Evolutionary conservation across 345 rosid species (phyloP), one percentile per base, ranked within the genome.

Genomic region (Gossypium thurberi): DNA sequence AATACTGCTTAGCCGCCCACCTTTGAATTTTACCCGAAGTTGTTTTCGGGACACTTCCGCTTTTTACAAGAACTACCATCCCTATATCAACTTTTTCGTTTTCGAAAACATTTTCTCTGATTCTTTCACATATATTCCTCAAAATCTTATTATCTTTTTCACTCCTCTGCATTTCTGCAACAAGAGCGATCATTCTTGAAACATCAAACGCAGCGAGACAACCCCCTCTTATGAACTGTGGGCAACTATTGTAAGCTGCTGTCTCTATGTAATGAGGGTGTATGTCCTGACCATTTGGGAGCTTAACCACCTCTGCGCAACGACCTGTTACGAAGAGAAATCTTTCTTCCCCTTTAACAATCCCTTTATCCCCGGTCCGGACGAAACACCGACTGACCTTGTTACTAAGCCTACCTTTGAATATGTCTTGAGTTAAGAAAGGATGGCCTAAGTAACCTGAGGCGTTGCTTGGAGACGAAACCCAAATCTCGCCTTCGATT

Each of bases 391-490:
- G 52, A 71, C 79, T 58, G 2, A 73, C 50, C 55, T 26, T 79
- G 73, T 79, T 71, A 23, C 65, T 75, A 1, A 81, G 79, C 57
- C 86, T 82, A 0, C 78, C 87, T n/a, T 83, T 81, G 58, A 87
- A 87, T 56, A 66, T 72, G 51, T 85, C 81, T 9, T 84, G 74
- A 8, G 85, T 83, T 23, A 83, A n/a, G 44, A 79, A 81, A 37
- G 88, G 94, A 61, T 89, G 85, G 76, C 78, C 78, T 1, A 89
- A 83, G 75, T 85, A 87, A 56, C 88, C 89, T 11, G 84, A 80
- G 13, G 81, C 85, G 21, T 87, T 89, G 82, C 91, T 89, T 0
- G 94, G 87, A 50, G 94, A 87, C 14, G 94, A 82, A 7, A 89
- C 80, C 89, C 94, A 89, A 68, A 87, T 84, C 79, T 87, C 94